These are phyloP conservation scores for Aquilaria yunnanensis DNA, from an alignment of 345 rosid genomes.

Conservation along the genomic window DNA sequence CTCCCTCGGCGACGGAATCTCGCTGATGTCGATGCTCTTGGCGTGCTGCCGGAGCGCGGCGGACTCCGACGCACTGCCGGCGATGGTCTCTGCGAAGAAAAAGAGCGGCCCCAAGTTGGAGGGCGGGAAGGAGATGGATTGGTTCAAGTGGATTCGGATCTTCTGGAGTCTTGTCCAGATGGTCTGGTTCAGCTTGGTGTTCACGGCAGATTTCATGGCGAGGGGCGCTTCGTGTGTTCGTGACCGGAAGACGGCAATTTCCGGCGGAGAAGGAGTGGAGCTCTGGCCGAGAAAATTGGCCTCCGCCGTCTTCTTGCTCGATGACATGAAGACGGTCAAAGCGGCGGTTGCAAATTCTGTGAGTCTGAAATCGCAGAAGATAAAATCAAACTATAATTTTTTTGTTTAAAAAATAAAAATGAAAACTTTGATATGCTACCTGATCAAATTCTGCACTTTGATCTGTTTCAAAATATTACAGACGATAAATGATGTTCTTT, in stretches of 20 bases:
- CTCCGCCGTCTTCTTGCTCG: slow-evolving; percentile 39
- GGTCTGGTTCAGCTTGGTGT: slow-evolving; percentile 34
- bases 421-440: no score
- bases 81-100: slow-evolving; percentile 3
- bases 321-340: slow-evolving; percentile 52
- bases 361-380: slow-evolving; percentile 5
- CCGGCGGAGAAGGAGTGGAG: slow-evolving; percentile 63
- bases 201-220: slow-evolving; percentile 22
- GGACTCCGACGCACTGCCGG: slow-evolving; percentile 29
- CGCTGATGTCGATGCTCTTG: slow-evolving; percentile 48
- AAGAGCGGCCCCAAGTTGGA: not conserved
- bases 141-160: slow-evolving; percentile 2
- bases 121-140: slow-evolving; percentile 10
- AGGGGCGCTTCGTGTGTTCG: slow-evolving; percentile 24
- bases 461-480: slow-evolving; percentile 9
- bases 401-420: no score
- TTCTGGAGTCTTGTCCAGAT: slow-evolving; percentile 18
- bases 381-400: no score
- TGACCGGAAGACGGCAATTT: slow-evolving; percentile 34
- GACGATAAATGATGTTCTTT: slow-evolving; percentile 67
- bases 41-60: slow-evolving; percentile 28
- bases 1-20: slow-evolving; percentile 55
- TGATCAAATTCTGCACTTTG: no score
- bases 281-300: slow-evolving; percentile 56
- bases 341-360: slow-evolving; percentile 32